Evolutionary conservation across 495 filamentous ascomycete genomes (phyloP).

Genomic region (Penicillium maclennaniae): DNA sequence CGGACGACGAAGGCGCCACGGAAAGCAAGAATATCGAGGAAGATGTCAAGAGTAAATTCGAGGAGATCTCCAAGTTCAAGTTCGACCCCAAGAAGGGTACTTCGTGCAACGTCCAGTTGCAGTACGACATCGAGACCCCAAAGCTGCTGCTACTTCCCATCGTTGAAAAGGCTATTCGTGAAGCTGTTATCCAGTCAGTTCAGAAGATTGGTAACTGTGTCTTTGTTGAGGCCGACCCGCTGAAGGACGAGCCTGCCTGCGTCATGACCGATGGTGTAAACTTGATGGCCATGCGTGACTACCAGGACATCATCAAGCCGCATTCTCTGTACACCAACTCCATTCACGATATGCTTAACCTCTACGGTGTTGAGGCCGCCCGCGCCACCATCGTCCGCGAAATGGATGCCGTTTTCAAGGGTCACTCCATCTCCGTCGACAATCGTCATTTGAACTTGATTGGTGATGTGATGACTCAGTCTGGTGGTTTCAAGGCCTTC

Average conservation of each 20-base stretch:
- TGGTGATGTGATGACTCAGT: constrained; percentile 92
- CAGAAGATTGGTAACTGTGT: constrained; percentile 67
- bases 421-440: constrained; percentile 92
- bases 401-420: constrained; percentile 79
- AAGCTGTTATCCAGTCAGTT: constrained; percentile 84
- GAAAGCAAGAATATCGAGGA: constrained; percentile 54
- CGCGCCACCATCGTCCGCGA: constrained; percentile 82
- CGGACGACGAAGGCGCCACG: constrained; percentile 38
- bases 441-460: constrained; percentile 91
- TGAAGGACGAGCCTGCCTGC: constrained; percentile 50
- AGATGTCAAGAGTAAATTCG: constrained; percentile 60
- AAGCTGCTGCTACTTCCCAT: constrained; percentile 92
- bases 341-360: constrained; percentile 73
- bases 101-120: constrained; percentile 75
- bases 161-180: constrained; percentile 71
- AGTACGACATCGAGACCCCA: constrained; percentile 75
- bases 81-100: constrained; percentile 73
- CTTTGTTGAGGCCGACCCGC: constrained; percentile 61
- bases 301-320: constrained; percentile 79
- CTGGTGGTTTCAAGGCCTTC: constrained; percentile 83
- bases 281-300: constrained; percentile 82
- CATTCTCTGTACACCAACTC: constrained; percentile 89
- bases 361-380: constrained; percentile 92
- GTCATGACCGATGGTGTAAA: constrained; percentile 85
- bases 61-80: constrained; percentile 67